These are phyloP conservation scores for Colletotrichum lupini DNA, from an alignment of 2,329 filamentous ascomycete species.

Conservation along the genomic window DNA sequence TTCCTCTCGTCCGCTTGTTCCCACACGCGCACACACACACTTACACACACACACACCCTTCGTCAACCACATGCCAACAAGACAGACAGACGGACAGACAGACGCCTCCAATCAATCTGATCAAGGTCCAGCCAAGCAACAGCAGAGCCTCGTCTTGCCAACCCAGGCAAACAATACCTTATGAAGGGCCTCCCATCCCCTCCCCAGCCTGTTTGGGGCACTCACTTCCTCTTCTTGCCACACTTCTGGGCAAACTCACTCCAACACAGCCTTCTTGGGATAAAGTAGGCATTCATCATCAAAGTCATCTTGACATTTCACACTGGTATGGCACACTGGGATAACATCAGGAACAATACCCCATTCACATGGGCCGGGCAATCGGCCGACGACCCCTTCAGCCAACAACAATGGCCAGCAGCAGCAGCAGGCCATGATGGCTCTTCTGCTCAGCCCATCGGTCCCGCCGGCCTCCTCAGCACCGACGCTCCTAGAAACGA, in stretches of 20 bases:
- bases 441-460: not conserved
- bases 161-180: constrained; percentile 1
- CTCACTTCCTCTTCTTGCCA: not conserved
- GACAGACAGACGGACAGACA: not conserved
- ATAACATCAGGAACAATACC: not conserved
- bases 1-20: constrained; percentile 1
- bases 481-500: not conserved
- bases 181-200: not conserved
- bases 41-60: not conserved
- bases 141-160: not conserved
- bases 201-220: not conserved
- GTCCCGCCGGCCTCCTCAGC: constrained; percentile 1
- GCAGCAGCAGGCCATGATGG: not conserved
- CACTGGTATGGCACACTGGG: constrained; percentile 20
- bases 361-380: constrained; percentile 16
- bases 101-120: not conserved
- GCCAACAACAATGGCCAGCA: not conserved
- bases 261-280: constrained; percentile 18
- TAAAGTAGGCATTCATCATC: not conserved
- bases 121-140: too few relatives aligned
- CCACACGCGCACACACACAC: not conserved
- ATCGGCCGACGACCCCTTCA: not conserved
- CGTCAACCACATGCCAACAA: constrained; percentile 16
- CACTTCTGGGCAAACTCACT: not conserved
- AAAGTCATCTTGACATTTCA: not conserved